phyloP scores from a whole-genome alignment of 768 basidiomycete genomes.

The Trametes sanguinea region DNA sequence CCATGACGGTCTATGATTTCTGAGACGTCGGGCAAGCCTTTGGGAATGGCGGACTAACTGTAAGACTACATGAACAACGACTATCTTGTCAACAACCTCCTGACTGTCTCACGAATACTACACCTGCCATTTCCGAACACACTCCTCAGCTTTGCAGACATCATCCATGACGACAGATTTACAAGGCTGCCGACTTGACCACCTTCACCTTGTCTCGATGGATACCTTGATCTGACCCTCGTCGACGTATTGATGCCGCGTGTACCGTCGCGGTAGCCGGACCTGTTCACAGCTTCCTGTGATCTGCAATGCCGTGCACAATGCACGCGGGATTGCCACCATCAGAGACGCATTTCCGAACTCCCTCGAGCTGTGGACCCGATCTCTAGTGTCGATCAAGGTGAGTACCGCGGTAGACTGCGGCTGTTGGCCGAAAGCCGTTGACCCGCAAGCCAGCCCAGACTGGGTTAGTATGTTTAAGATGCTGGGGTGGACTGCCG shows the following conservation, averaged over 20 bases:
- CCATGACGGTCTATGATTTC: too few relatives aligned
- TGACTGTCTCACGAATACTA: too few relatives aligned
- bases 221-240: too few relatives aligned
- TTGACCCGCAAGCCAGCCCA: background rate
- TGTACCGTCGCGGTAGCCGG: too few relatives aligned
- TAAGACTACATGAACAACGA: too few relatives aligned
- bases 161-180: background rate
- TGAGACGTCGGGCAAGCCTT: too few relatives aligned
- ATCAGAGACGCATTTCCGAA: slow-evolving; percentile 1
- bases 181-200: background rate
- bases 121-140: too few relatives aligned
- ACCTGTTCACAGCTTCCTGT: background rate
- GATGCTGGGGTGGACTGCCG: background rate
- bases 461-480: background rate
- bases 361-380: background rate
- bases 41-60: too few relatives aligned
- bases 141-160: too few relatives aligned
- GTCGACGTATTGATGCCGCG: too few relatives aligned
- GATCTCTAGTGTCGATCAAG: background rate
- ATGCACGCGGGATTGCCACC: background rate
- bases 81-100: too few relatives aligned
- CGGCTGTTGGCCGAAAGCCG: background rate
- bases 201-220: too few relatives aligned
- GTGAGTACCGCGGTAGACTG: background rate
- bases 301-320: slow-evolving; percentile 1